Base-by-base conservation (phyloP, 495 filamentous ascomycete species). In the Staphylotrichum longicolle region DNA sequence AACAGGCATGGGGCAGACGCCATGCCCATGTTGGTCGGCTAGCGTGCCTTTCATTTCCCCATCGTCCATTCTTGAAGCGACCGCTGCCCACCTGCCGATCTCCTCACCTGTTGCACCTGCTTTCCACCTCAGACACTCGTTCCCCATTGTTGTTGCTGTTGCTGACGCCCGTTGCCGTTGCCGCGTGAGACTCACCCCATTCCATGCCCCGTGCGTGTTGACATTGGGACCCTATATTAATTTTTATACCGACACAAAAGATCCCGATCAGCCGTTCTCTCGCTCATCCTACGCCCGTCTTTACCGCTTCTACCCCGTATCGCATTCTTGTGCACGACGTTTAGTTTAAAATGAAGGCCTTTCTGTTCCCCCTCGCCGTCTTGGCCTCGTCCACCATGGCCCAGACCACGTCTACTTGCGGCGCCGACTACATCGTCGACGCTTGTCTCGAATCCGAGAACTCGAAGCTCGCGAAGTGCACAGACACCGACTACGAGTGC, bases 371-470 rank as follows among this genome's bases (percentile, higher is more conserved):
- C 32, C 51, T 71, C 37, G 73, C 70, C 47, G 34, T 70, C 46
- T 63, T 78, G 56, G 71, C 70, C 41, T 52, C 68, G 27, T 67
- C 71, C 33, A 69, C 64, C 53, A 45, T 69, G 51, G 70, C 72
- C 37, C 67, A 74, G 51, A 63, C 51, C 41, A 51, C 62, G 34
- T 49, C 49, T 6, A 63, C 60, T 7, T 80, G 78, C 55, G 72
- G 58, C 12, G 78, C 78, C 40, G 66, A 76, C 61, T 76, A 77
- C 60, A 77, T 78, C 58, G 72, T 80, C 67, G 76, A 78, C 50
- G 60, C 72, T 40, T 80, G 78, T 62, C 71, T 80, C 46, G 44
- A 46, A 2, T 70, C 66, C 30, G 74, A 78, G 44, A 73, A 72
- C 57, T 64, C 66, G 57, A 72, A 74, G 60, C 63, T 80, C 53